Base-by-base conservation (phyloP, 345 rosid species). In the Rhodamnia argentea region DNA sequence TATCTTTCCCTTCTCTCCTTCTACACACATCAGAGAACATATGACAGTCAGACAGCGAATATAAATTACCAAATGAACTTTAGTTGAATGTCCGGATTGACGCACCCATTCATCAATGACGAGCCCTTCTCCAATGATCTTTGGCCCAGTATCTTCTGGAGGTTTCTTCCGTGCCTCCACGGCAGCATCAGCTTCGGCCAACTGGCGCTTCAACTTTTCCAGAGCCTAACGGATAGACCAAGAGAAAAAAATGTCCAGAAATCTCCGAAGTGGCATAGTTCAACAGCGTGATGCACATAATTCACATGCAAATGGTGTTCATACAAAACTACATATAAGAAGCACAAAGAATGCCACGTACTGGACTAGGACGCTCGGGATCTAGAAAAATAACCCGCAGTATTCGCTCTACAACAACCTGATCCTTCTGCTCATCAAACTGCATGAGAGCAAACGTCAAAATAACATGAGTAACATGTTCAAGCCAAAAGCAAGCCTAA, bases 31-130 rank as follows among this genome's bases (percentile, higher is more conserved):
- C 12, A 82, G 60, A 76, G 12, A 86, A 44, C 29, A 52, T 52
- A 50, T 37, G 51, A 11, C 52, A 9, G 32, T 27, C 14, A 62
- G 60, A 83, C 20, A 23, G 84, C 16, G 12, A 56, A 32, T 24
- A 86, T 42, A 57, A 13, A 78, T 42, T 42, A 32, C 0, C 2
- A 27, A 50, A 26, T 42, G 51, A 57, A 27, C 6, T 15, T 40
- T 27, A 26, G n/a, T 32, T 52, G 83, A 37, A 85, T 29, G 52
- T 62, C 27, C 83, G 18, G 29, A 16, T 15, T 32, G 83, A 92
- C 96, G 88, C 56, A 96, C 99, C 99, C 99, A 98, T 93, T 98
- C 99, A 89, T 98, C 99, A 75, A 98, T 95, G 47, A 98, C 99
- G n/a, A 98, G 98, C 81, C 99, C 99, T 93, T 98, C 99, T 44